Conservation (phyloP, 306 rosid species). For the Astragalus membranaceus region DNA sequence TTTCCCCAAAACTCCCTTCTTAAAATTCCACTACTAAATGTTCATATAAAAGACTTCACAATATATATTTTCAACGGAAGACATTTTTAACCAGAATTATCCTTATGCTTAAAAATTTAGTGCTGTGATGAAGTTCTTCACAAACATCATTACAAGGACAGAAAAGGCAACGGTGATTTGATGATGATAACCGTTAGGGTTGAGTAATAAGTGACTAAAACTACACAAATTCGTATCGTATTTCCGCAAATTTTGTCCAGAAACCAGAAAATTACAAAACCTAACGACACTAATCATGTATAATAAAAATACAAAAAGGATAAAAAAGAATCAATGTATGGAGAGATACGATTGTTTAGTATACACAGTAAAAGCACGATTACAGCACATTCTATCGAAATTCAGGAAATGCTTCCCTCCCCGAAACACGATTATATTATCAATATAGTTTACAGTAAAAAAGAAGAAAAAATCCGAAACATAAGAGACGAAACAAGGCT, state of each 20-base stretch:
- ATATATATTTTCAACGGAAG: not conserved
- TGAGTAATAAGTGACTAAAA: not conserved
- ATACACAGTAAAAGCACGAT: not conserved
- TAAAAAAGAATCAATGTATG: not conserved
- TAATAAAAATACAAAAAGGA: not conserved
- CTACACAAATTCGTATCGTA: not conserved
- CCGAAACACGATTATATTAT: not conserved
- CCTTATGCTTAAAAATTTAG: not conserved
- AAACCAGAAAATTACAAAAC: slow-evolving; percentile 1
- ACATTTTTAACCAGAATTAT: not conserved
- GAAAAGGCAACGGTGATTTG: not conserved
- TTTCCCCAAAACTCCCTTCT: not conserved
- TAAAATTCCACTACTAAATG: not conserved
- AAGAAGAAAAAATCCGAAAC: not conserved
- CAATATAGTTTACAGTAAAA: not conserved
- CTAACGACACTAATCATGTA: not conserved
- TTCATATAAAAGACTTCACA: not conserved
- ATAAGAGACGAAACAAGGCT: not conserved
- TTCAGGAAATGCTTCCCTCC: not conserved
- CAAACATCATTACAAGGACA: not conserved
- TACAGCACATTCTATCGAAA: not conserved
- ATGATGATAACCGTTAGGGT: not conserved
- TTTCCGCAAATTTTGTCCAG: not conserved
- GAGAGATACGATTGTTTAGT: not conserved
- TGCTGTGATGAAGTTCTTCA: not conserved